Percentiles rank a stretch among this genome's conserved stretches.
Conservation (phyloP, 305 asterid genomes). For the Petunia hybrid region DNA sequence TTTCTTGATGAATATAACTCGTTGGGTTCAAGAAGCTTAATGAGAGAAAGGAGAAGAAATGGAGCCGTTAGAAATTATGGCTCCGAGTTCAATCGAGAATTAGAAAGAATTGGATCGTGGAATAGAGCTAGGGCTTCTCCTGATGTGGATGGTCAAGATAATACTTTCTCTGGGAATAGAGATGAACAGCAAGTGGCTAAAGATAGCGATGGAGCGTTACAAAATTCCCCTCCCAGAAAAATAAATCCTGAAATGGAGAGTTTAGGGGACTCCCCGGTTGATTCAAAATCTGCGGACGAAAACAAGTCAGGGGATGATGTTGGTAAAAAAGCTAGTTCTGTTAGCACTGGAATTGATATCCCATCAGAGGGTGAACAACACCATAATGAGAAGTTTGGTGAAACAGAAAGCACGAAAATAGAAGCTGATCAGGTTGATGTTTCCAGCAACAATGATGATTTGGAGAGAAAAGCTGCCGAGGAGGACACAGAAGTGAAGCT, state of each 20-base stretch:
- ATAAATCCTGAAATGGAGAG: slow-evolving; percentile 46
- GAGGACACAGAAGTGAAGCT: slow-evolving; percentile 41
- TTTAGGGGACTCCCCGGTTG: slow-evolving; percentile 43
- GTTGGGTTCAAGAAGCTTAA: slow-evolving; percentile 48
- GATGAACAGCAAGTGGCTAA: slow-evolving; percentile 50
- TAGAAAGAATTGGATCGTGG: slow-evolving; percentile 66
- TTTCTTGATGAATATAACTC: slow-evolving; percentile 60
- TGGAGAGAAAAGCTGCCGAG: slow-evolving; percentile 44
- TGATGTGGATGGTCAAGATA: slow-evolving; percentile 51
- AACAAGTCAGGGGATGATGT: slow-evolving; percentile 51
- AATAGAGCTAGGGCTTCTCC: slow-evolving; percentile 58
- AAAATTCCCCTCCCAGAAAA: slow-evolving; percentile 52
- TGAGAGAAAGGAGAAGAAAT: slow-evolving; percentile 66
- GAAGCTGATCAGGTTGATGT: slow-evolving; percentile 44
- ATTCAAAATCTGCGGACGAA: slow-evolving; percentile 52
- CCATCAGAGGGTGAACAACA: slow-evolving; percentile 48
- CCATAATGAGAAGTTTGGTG: slow-evolving; percentile 47
- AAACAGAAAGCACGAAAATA: slow-evolving; percentile 40
- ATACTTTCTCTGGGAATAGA: slow-evolving; percentile 49
- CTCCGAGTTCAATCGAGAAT: slow-evolving; percentile 60
- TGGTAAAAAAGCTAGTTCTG: slow-evolving; percentile 44
- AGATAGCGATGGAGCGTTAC: slow-evolving; percentile 50
- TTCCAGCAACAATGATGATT: slow-evolving; percentile 38
- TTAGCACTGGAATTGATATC: slow-evolving; percentile 40
- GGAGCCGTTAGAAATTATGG: slow-evolving; percentile 60